Evolutionary conservation across 1,284 basidiomycete genomes (phyloP).

Genomic region (Tilletia setariae): DNA sequence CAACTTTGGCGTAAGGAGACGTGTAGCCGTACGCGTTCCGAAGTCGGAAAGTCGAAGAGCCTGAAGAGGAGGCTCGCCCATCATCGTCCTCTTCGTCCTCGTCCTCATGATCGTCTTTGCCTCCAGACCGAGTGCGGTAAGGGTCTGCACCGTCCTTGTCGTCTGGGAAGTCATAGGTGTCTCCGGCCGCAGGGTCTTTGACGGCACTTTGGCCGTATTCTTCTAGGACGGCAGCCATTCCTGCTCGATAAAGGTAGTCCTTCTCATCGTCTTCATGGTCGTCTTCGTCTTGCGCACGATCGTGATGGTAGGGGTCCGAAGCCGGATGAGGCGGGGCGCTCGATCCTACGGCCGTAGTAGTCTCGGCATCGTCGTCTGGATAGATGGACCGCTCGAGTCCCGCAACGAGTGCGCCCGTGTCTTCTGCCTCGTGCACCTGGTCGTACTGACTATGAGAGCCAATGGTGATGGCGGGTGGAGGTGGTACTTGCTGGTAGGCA

Average conservation of each 20-base stretch:
- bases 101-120: background rate
- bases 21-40: conserved; percentile 11
- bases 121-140: background rate
- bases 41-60: background rate
- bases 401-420: conserved; percentile 6
- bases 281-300: background rate
- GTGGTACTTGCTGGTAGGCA: conserved; percentile 19
- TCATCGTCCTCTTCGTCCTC: background rate
- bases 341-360: background rate
- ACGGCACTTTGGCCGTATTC: background rate
- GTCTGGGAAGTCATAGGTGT: conserved; percentile 14
- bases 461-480: background rate
- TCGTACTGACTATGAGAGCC: background rate
- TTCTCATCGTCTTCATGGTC: conserved; percentile 7
- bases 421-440: background rate
- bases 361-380: conserved; percentile 1
- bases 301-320: background rate
- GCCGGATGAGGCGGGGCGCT: background rate
- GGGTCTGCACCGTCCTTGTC: background rate
- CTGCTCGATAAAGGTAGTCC: conserved; percentile 12
- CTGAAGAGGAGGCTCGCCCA: background rate
- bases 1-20: conserved; percentile 3
- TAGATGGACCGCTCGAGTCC: conserved; percentile 12
- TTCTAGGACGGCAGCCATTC: conserved; percentile 3
- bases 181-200: background rate